Conservation (phyloP, 169 alveolate genomes). For the Toxoplasma gondii region DNA sequence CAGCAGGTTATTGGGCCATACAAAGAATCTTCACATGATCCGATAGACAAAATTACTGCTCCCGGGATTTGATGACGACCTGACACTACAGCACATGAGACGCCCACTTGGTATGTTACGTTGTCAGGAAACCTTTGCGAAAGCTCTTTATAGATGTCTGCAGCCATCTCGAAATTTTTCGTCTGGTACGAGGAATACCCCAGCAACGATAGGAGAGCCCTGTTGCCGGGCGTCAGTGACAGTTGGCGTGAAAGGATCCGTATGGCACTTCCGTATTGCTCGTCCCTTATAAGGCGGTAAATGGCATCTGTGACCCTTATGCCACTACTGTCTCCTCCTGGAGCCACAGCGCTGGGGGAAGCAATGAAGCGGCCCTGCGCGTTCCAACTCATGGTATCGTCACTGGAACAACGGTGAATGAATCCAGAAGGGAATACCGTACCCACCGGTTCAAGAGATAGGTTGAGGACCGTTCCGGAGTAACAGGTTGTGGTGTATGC, state of each 20-base stretch:
- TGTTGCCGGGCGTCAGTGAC: not conserved
- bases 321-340: not conserved
- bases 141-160: constrained; percentile 26
- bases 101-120: not conserved
- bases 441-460: too few relatives aligned
- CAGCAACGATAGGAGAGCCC: constrained; percentile 33
- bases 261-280: not conserved
- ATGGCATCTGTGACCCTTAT: not conserved
- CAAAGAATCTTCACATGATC: too few relatives aligned
- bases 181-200: constrained; percentile 50
- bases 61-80: not conserved
- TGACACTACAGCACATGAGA: not conserved
- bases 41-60: too few relatives aligned
- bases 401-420: too few relatives aligned
- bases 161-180: constrained; percentile 47
- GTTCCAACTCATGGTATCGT: too few relatives aligned
- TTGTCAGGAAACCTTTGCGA: not conserved
- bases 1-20: too few relatives aligned
- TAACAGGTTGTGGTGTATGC: too few relatives aligned
- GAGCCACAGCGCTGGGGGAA: too few relatives aligned
- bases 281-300: not conserved
- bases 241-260: not conserved
- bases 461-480: too few relatives aligned
- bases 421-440: too few relatives aligned
- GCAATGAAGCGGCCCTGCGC: too few relatives aligned